Evolutionary conservation across 1,284 basidiomycete genomes (phyloP).

Genomic region (Cystobasidiaceae sp.): DNA sequence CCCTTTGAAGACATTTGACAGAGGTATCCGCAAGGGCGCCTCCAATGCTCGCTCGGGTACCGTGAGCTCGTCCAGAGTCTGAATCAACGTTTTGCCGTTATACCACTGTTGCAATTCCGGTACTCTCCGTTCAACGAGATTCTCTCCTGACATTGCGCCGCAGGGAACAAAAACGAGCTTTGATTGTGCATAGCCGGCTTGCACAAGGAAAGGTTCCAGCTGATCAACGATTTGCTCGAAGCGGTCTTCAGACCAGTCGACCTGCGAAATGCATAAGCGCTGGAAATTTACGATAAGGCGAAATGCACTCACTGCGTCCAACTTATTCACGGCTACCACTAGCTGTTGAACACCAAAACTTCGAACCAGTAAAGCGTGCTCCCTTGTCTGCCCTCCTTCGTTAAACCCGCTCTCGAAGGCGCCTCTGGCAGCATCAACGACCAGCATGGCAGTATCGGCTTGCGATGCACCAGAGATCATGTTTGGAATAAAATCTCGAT

Average conservation of each 20-base stretch:
- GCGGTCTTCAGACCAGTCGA: conserved; percentile 71
- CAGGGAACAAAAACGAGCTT: conserved; percentile 84
- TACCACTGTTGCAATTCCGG: conserved; percentile 70
- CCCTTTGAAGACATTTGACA: conserved; percentile 90
- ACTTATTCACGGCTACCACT: conserved; percentile 88
- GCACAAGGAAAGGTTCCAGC: conserved; percentile 73
- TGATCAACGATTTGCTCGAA: conserved; percentile 76
- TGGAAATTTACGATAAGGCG: no score
- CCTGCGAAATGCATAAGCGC: no score
- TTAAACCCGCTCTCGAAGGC: conserved; percentile 96
- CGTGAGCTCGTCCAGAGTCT: conserved; percentile 57
- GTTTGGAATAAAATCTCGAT: conserved; percentile 96
- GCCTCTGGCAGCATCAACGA: conserved; percentile 82
- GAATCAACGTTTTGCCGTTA: conserved; percentile 73
- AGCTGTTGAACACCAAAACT: conserved; percentile 93
- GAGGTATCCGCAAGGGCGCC: conserved; percentile 76
- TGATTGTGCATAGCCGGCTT: conserved; percentile 74
- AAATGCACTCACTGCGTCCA: conserved; percentile 69
- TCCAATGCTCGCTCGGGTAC: conserved; percentile 54
- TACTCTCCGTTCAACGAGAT: conserved; percentile 59
- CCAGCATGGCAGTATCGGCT: conserved; percentile 92
- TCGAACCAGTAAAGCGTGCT: conserved; percentile 85
- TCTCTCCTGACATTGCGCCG: conserved; percentile 82
- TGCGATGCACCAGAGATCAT: conserved; percentile 99
- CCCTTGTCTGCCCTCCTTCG: conserved; percentile 90